These are phyloP conservation scores for Cladosporium phlei DNA, from an alignment of 2,329 filamentous ascomycete species.

Conservation along the genomic window DNA sequence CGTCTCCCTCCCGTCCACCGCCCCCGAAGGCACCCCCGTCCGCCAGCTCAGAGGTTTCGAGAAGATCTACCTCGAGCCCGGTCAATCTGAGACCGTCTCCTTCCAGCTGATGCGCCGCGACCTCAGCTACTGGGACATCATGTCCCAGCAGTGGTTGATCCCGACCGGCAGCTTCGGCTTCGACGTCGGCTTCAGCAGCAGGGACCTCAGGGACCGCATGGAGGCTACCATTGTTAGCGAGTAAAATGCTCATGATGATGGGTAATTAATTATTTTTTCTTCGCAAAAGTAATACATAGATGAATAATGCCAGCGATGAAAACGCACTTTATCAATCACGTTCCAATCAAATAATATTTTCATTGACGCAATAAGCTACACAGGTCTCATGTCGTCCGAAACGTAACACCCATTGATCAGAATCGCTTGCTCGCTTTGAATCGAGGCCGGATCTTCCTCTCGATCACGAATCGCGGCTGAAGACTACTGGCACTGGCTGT, in stretches of 20 bases:
- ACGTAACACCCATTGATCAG: too few species aligned
- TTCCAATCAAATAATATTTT: too few species aligned
- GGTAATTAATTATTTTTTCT: too few species aligned
- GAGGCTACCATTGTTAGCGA: slow-evolving; percentile 7
- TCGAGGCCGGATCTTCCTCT: too few species aligned
- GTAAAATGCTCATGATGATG: neutral
- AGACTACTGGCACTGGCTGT: slow-evolving; percentile 5
- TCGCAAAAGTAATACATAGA: too few species aligned
- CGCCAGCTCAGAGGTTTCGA: slow-evolving; percentile 36
- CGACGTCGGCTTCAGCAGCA: slow-evolving; percentile 9
- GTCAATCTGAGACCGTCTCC: slow-evolving; percentile 23
- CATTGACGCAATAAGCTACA: too few species aligned
- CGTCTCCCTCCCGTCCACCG: slow-evolving; percentile 40
- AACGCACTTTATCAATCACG: too few species aligned
- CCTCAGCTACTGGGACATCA: slow-evolving; percentile 40
- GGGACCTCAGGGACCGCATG: slow-evolving; percentile 9
- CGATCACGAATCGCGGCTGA: too few species aligned
- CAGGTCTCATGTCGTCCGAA: too few species aligned
- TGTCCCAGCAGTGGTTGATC: slow-evolving; percentile 38
- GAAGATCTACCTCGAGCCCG: slow-evolving; percentile 33
- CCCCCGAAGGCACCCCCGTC: slow-evolving; percentile 29
- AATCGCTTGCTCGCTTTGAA: too few species aligned
- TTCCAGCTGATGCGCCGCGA: slow-evolving; percentile 40
- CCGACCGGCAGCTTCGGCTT: slow-evolving; percentile 9
- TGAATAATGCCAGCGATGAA: slow-evolving; percentile 1